Base-by-base conservation (phyloP, 495 filamentous ascomycete genomes). In the Rhizodiscina lignyota region DNA sequence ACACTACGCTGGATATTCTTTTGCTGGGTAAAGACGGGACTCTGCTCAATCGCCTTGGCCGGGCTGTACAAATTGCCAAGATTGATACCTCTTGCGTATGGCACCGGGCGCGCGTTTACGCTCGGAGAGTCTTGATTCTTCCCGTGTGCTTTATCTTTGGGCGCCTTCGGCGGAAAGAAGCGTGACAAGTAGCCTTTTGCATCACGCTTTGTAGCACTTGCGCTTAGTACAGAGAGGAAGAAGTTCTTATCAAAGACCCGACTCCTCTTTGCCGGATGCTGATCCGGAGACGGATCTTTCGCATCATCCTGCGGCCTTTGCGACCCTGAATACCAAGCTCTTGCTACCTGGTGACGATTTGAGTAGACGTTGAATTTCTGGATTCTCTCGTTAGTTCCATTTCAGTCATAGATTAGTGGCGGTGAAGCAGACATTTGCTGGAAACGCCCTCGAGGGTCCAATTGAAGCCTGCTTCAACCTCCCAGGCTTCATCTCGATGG, bases 201-300 rank as follows among this genome's bases (percentile, higher is more conserved):
- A 56, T 94, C 86, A 36, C 86, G 74, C 54, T 82, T 87, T 1
- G 87, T 94, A 1, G 84, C 74, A 3, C 83, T 79, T 10, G 86
- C 82, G 44, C 70, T 77, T 16, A 94, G 62, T 4, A 94, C 65
- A 19, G 17, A 21, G 21, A 21, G 21, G 33, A 35, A 35, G 33
- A 35, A 35, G 11, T 35, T 13, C 13, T 13, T 6, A 13, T 27
- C 24, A 27, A n/a, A n/a, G n/a, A n/a, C n/a, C n/a, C n/a, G n/a
- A n/a, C n/a, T n/a, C n/a, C n/a, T n/a, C n/a, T n/a, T n/a, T n/a
- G n/a, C n/a, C n/a, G n/a, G n/a, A n/a, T n/a, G n/a, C n/a, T n/a
- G n/a, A n/a, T n/a, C n/a, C n/a, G n/a, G n/a, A n/a, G n/a, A n/a
- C n/a, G n/a, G n/a, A n/a, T n/a, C n/a, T n/a, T n/a, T n/a, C n/a